Evolutionary conservation across 1,284 basidiomycete genomes (phyloP), one percentile per base, ranked within the genome.

Genomic region (Microbotryum intermedium): DNA sequence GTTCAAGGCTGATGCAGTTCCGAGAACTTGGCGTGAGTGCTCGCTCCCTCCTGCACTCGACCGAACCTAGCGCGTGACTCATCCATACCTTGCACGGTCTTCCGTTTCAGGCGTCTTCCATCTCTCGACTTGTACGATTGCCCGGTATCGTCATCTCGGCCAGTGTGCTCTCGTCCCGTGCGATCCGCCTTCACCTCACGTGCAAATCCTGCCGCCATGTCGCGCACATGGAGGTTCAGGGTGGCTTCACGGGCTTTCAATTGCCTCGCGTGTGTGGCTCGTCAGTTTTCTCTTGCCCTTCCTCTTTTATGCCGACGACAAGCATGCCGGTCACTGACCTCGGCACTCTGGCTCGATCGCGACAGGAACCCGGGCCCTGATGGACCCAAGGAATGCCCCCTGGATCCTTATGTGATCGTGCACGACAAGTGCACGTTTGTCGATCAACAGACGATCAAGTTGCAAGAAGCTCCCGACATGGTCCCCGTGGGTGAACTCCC

Each of bases 391-490:
- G 87, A 91, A 60, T 99, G 95, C 72, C 91, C 92, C 0, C 77
- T 97, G 57, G 95, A 99, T 73, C 95, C 95, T 0, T 99, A 92
- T 76, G 81, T 94, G 51, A 95, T 99, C 70, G 80, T 98, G 13
- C 95, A 99, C 76, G 88, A 92, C 57, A 90, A 91, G 75, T 98
- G 91, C 55, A 79, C 82, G 5, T 99, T 98, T 74, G 87, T 94
- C 29, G 95, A 99, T 74, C 90, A 93, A 70, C 95, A 99, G 76
- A 89, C 85, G 8, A 81, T 99, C 70, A 99, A 99, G 75, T 81
- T 99, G 18, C 95, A 99, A 75, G 95, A 99, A 77, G 93, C 94
- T 8, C 95, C 95, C 0, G 95, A 99, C 74, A 97, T 97, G 91
- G 95, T 99, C 0, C 95, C 95, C 3, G 92, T 98, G 25, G 95